Evolutionary conservation across 108 stramenopile genomes (phyloP).

Genomic region (Nannochloropsis granulata): DNA sequence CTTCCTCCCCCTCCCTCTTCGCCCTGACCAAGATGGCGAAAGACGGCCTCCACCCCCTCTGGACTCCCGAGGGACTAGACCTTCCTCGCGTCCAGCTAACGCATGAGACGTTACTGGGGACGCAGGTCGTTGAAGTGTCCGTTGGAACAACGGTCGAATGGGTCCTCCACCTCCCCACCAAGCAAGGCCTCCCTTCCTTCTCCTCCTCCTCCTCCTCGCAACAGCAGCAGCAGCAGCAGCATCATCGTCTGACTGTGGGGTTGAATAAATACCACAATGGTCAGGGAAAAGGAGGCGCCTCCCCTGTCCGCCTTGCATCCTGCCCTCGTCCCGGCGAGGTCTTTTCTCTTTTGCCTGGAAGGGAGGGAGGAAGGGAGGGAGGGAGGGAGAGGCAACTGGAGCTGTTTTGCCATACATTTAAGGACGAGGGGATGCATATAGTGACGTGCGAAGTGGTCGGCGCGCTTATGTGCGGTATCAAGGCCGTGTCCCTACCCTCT

Average conservation of each 20-base stretch:
- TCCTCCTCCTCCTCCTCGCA: background rate
- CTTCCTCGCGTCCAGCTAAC: background rate
- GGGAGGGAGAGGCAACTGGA: background rate
- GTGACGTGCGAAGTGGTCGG: background rate
- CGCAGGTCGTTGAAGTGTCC: background rate
- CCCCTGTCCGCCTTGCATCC: background rate
- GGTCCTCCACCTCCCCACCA: background rate
- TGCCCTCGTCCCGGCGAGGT: background rate
- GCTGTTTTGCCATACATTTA: background rate
- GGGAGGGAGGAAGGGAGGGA: background rate
- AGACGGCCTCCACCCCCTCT: background rate
- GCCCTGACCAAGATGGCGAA: background rate
- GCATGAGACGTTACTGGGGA: background rate
- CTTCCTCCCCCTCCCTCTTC: background rate
- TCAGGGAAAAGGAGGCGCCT: background rate
- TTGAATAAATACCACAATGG: too few relatives aligned
- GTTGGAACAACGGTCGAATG: background rate
- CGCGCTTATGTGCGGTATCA: background rate
- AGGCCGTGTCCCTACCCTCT: background rate
- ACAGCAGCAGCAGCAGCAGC: background rate
- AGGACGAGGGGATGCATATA: background rate
- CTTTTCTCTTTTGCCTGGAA: background rate
- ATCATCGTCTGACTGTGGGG: background rate
- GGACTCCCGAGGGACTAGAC: background rate
- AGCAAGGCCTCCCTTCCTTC: background rate